Conservation (phyloP, 495 filamentous ascomycete genomes). For the Rhizodiscina lignyota region DNA sequence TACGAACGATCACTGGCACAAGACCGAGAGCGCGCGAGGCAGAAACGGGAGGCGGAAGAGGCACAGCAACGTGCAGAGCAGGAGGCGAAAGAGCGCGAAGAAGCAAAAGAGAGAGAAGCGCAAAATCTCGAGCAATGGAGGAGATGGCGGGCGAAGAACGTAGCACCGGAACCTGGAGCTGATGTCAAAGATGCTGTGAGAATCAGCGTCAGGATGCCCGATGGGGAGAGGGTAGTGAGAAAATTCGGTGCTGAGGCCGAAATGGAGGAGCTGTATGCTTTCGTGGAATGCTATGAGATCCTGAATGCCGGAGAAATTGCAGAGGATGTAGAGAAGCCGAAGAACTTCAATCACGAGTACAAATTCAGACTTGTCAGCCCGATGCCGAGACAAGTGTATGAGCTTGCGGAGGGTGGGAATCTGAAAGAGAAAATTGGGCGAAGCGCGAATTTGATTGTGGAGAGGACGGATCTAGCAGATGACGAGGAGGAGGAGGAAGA, state of each 20-base stretch:
- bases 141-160: conserved; percentile 53
- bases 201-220: conserved; percentile 62
- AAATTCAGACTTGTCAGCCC: conserved; percentile 57
- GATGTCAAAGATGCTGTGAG: conserved; percentile 55
- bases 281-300: conserved; percentile 79
- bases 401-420: conserved; percentile 42
- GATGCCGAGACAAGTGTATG: conserved; percentile 65
- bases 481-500: conserved; percentile 28
- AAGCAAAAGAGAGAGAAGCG: conserved; percentile 40
- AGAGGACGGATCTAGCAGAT: conserved; percentile 45
- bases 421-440: conserved; percentile 59
- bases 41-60: conserved; percentile 57
- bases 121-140: conserved; percentile 55
- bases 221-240: conserved; percentile 56
- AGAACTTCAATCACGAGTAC: conserved; percentile 61
- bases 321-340: conserved; percentile 32
- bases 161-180: conserved; percentile 49
- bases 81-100: conserved; percentile 44
- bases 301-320: conserved; percentile 23
- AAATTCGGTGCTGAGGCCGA: conserved; percentile 45
- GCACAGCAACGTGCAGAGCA: conserved; percentile 43
- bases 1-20: conserved; percentile 82
- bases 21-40: conserved; percentile 66
- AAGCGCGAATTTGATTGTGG: conserved; percentile 80
- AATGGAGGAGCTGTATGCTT: conserved; percentile 87